Base-by-base conservation (phyloP, 2,329 filamentous ascomycete species). In the Graphiopsis chlorocephala region DNA sequence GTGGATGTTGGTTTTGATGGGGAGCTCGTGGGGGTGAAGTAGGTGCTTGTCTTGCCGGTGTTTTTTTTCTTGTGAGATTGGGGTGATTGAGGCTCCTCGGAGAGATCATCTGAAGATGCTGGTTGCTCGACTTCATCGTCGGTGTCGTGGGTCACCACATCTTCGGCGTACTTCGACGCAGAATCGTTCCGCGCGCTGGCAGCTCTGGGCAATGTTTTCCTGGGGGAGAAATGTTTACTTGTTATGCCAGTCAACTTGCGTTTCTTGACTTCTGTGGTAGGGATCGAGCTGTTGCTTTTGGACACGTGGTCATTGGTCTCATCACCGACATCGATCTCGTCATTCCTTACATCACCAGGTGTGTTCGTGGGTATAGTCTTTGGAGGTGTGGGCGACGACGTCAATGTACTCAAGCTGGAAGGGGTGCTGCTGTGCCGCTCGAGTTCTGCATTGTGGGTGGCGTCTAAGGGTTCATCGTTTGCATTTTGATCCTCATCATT, bases 171-270 rank as follows among this genome's bases (percentile, higher is more conserved):
- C 15, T 12, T 20, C 10, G 29, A n/a, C 3, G 10, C 11, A 20
- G 28, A 20, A 2, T 20, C n/a, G 2, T n/a, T 20, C 31, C 50
- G 26, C 15, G 38, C 6, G 29, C 31, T 33, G 31, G 28, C 25
- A 25, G 57, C 61, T 48, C 50, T 48, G 20, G 45, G 25, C 31
- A 20, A 23, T 17, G 55, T 23, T 61, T 72, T 71, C n/a, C 61
- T 63, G 12, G 68, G 67, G 3, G 70, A 66, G 57, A 76, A 76
- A 65, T 77, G 75, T 59, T 72, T 72, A 47, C 73, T 75, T 10
- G 68, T 75, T 28, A 65, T 69, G 11, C 74, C 74, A 3, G 75
- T 77, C 66, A 71, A 72, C 64, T 73, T 75, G 3, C 73, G 71
- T 63, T 71, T 73, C 65, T 70, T 72, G 23, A 38, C 26, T 6